phyloP scores from a whole-genome alignment of 106 monocot species.

The Acorus calamus region DNA sequence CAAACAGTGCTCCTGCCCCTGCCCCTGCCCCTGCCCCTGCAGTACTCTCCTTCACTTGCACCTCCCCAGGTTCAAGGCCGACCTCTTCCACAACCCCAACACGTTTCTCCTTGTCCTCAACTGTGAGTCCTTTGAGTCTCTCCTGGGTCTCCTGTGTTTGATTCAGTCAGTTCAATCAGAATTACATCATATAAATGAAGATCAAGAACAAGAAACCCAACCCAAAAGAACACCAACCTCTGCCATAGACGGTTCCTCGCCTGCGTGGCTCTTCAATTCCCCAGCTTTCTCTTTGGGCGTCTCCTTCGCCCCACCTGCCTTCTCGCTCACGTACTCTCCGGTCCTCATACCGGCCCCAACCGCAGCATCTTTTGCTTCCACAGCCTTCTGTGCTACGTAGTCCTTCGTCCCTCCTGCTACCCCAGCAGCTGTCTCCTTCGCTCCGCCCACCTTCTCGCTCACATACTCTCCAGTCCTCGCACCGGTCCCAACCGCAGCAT shows the following conservation, averaged over 20 bases:
- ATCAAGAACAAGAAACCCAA: too few species aligned
- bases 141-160: too few species aligned
- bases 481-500: conserved; percentile 14
- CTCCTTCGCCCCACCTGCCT: neutral
- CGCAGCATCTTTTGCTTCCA: conserved; percentile 6
- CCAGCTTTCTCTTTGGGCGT: too few species aligned
- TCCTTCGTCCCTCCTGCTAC: conserved; percentile 5
- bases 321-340: neutral
- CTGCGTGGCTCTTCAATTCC: neutral
- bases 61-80: neutral
- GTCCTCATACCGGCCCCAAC: conserved; percentile 1
- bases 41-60: neutral
- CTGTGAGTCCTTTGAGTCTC: neutral
- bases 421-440: conserved; percentile 5
- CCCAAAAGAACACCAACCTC: neutral
- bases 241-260: neutral
- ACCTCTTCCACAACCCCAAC: neutral
- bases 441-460: neutral
- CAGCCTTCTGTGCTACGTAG: neutral
- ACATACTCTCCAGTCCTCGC: neutral
- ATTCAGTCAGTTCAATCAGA: too few species aligned
- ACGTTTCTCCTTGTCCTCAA: neutral
- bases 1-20: too few species aligned
- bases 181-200: too few species aligned
- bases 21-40: neutral